These are phyloP conservation scores for Solanum chacoense DNA, from an alignment of 305 asterid genomes.

Conservation along the genomic window DNA sequence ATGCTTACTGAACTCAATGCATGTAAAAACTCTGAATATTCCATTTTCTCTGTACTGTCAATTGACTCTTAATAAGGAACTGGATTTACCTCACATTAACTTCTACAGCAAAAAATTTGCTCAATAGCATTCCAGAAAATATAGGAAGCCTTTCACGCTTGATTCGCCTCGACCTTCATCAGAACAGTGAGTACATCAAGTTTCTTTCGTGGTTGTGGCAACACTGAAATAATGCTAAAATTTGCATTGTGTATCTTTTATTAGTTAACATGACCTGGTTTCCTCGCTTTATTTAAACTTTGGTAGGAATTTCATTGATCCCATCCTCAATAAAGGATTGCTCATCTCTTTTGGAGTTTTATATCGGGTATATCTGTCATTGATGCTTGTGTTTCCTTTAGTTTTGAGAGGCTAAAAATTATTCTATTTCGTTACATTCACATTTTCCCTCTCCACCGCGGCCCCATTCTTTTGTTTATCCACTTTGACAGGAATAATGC, in stretches of 20 bases:
- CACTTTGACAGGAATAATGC: slow-evolving; percentile 50
- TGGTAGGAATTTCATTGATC: slow-evolving; percentile 76
- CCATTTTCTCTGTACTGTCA: slow-evolving; percentile 9
- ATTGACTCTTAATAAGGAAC: slow-evolving; percentile 9
- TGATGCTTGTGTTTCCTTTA: background rate
- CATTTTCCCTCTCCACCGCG: background rate
- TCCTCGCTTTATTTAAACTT: slow-evolving; percentile 10
- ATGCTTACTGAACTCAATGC: slow-evolving; percentile 86
- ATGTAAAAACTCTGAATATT: slow-evolving; percentile 36
- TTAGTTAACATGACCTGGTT: slow-evolving; percentile 7
- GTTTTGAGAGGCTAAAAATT: background rate
- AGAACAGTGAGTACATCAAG: slow-evolving; percentile 62
- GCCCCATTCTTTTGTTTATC: slow-evolving; percentile 8
- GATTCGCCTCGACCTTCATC: slow-evolving; percentile 85
- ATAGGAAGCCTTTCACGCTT: slow-evolving; percentile 73
- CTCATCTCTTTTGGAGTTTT: slow-evolving; percentile 75
- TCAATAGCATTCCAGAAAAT: slow-evolving; percentile 66
- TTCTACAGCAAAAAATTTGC: slow-evolving; percentile 61
- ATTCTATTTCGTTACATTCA: background rate
- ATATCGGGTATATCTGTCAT: slow-evolving; percentile 54
- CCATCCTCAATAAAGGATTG: slow-evolving; percentile 82
- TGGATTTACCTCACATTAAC: slow-evolving; percentile 9
- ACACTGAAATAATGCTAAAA: background rate
- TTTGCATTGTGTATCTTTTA: background rate
- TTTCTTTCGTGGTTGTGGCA: background rate